Evolutionary conservation across 495 filamentous ascomycete species (phyloP).

Genomic region (Hypoxylon subgilvum): DNA sequence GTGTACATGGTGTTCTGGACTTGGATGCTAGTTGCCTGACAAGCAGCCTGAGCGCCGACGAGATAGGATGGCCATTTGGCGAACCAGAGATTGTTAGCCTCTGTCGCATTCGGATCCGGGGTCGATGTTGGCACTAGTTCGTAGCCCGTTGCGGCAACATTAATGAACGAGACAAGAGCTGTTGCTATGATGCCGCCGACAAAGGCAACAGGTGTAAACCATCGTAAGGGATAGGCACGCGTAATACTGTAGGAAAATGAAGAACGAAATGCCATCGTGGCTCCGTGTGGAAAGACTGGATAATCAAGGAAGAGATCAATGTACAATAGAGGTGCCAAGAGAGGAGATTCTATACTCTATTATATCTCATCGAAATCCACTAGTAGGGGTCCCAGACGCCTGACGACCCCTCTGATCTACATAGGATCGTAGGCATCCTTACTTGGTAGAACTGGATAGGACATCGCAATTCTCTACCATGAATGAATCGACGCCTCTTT

Average conservation of each 20-base stretch:
- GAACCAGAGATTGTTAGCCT: constrained; percentile 25
- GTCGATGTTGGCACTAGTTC: constrained; percentile 21
- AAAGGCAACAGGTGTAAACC: constrained; percentile 39
- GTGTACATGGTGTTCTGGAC: constrained; percentile 40
- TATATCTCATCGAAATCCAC: too few relatives aligned
- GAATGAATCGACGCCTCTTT: too few relatives aligned
- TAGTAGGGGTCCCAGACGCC: too few relatives aligned
- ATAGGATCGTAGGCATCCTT: too few relatives aligned
- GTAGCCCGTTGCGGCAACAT: constrained; percentile 33
- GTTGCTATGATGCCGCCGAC: constrained; percentile 34
- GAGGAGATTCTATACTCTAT: too few relatives aligned
- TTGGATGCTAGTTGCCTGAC: constrained; percentile 33
- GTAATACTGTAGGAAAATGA: constrained; percentile 39
- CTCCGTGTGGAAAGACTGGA: too few relatives aligned
- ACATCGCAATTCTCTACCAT: too few relatives aligned
- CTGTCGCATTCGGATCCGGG: constrained; percentile 37
- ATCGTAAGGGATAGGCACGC: constrained; percentile 39
- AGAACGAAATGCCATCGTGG: constrained; percentile 30
- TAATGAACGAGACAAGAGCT: constrained; percentile 39
- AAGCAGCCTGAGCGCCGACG: constrained; percentile 35
- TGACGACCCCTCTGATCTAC: too few relatives aligned
- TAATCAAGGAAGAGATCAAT: too few relatives aligned
- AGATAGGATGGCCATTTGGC: constrained; percentile 41
- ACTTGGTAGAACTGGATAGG: too few relatives aligned
- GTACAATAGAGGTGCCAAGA: too few relatives aligned